Evolutionary conservation across 345 rosid genomes (phyloP).

Genomic region (Lepidium sativum): DNA sequence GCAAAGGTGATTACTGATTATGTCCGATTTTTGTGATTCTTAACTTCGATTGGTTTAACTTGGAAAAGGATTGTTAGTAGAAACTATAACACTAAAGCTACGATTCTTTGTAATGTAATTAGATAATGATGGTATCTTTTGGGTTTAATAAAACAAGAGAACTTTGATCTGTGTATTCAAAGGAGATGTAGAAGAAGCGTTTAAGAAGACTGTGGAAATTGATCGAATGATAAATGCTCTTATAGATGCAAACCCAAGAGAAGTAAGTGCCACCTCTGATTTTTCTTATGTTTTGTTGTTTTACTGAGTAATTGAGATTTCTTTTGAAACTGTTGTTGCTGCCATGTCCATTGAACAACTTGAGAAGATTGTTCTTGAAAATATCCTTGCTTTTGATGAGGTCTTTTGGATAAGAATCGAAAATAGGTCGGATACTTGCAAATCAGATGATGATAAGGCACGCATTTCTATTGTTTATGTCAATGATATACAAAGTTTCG

Average conservation of each 20-base stretch:
- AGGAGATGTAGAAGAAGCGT: slow-evolving; percentile 72
- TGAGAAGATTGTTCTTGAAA: slow-evolving; percentile 72
- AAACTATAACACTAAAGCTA: background rate
- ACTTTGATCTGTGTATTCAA: slow-evolving; percentile 75
- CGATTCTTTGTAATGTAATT: slow-evolving; percentile 16
- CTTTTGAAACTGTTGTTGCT: background rate
- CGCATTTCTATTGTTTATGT: slow-evolving; percentile 26
- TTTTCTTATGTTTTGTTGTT: background rate
- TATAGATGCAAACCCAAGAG: slow-evolving; percentile 62
- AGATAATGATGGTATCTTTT: slow-evolving; percentile 36
- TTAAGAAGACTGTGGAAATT: slow-evolving; percentile 80
- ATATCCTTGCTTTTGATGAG: slow-evolving; percentile 77
- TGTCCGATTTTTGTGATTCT: background rate
- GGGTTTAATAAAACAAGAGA: slow-evolving; percentile 79
- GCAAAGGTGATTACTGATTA: slow-evolving; percentile 32
- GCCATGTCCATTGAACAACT: slow-evolving; percentile 42
- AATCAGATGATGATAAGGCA: slow-evolving; percentile 91
- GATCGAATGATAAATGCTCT: slow-evolving; percentile 71
- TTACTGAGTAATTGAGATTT: slow-evolving; percentile 1
- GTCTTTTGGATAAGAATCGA: slow-evolving; percentile 86
- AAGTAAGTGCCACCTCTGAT: slow-evolving; percentile 32
- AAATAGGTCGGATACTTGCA: slow-evolving; percentile 76
- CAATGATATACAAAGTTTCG: slow-evolving; percentile 8
- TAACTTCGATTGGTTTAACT: background rate
- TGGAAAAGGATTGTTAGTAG: background rate